Evolutionary conservation across 2,329 filamentous ascomycete species (phyloP).

Genomic region (Penicillium sp.): DNA sequence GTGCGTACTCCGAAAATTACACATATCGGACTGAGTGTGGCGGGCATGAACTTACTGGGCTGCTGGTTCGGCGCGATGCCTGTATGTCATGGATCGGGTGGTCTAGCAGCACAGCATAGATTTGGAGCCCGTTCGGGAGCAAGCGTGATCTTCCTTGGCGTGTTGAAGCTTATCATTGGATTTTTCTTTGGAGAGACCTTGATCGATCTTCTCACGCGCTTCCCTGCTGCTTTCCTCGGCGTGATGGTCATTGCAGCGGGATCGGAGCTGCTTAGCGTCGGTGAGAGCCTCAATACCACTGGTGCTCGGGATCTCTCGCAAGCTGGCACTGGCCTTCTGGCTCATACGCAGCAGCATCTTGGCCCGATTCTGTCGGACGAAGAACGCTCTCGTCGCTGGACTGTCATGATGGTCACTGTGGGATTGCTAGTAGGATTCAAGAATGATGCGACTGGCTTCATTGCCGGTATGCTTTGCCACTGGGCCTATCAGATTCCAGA

Average conservation of each 20-base stretch:
- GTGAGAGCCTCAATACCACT: conserved; percentile 74
- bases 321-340: conserved; percentile 22
- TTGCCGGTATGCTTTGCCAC: conserved; percentile 76
- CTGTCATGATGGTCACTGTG: conserved; percentile 83
- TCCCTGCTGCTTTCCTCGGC: conserved; percentile 73
- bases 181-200: conserved; percentile 70
- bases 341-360: conserved; percentile 38
- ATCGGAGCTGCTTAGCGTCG: conserved; percentile 80
- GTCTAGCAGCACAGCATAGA: conserved; percentile 82
- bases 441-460: conserved; percentile 84
- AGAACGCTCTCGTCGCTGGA: conserved; percentile 73
- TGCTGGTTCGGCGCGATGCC: conserved; percentile 97
- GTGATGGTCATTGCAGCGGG: conserved; percentile 89
- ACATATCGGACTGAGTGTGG: conserved; percentile 74
- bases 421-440: conserved; percentile 78
- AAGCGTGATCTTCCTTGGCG: conserved; percentile 73
- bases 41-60: conserved; percentile 74
- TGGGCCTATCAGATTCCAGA: conserved; percentile 56
- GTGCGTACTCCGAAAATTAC: conserved; percentile 68
- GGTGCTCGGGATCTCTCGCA: conserved; percentile 57
- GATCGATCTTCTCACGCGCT: conserved; percentile 64
- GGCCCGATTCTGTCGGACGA: conserved; percentile 53
- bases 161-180: conserved; percentile 71
- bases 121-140: conserved; percentile 88
- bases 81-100: conserved; percentile 87